A percentile compares a stretch with the other conserved stretches of the same genome.
Evolutionary conservation across 441 rosid species (phyloP).

Genomic region (Mallotus repandus): DNA sequence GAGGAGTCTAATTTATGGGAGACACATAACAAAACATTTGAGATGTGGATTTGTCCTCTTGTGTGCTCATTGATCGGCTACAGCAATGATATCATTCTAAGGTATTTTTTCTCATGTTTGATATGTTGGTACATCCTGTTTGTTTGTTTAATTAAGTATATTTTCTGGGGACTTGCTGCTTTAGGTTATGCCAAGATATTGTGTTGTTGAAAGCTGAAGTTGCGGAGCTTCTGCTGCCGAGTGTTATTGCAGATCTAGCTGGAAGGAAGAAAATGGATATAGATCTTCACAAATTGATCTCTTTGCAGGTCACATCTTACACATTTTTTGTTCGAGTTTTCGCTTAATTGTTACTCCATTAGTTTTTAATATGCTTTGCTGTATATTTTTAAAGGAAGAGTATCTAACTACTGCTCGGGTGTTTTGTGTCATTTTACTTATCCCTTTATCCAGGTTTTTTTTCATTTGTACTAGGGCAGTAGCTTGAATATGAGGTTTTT

Average conservation of each 20-base stretch:
- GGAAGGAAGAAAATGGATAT: slow-evolving; percentile 53
- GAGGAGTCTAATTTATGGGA: slow-evolving; percentile 78
- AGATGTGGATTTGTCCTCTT: slow-evolving; percentile 89
- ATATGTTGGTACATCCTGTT: background rate
- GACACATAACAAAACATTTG: slow-evolving; percentile 74
- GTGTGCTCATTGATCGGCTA: slow-evolving; percentile 70
- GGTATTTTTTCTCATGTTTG: slow-evolving; percentile 42
- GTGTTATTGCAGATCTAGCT: slow-evolving; percentile 74
- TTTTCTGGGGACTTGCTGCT: slow-evolving; percentile 25
- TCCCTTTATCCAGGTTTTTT: background rate
- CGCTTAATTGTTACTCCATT: background rate
- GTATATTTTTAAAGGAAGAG: background rate
- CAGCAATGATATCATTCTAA: slow-evolving; percentile 75
- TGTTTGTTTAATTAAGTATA: slow-evolving; percentile 15
- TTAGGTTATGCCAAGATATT: slow-evolving; percentile 91
- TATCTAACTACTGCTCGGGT: background rate
- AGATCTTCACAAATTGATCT: slow-evolving; percentile 57
- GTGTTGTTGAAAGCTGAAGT: slow-evolving; percentile 82
- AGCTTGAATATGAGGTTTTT: background rate
- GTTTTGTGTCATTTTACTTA: background rate
- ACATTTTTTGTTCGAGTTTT: slow-evolving; percentile 13
- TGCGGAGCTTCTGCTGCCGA: slow-evolving; percentile 85
- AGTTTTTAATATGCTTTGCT: slow-evolving; percentile 4
- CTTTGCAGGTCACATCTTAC: slow-evolving; percentile 58
- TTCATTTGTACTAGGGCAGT: background rate